Evolutionary conservation across 306 rosid species (phyloP), one percentile per base, ranked within the genome.

Genomic region (Castanea crenata): DNA sequence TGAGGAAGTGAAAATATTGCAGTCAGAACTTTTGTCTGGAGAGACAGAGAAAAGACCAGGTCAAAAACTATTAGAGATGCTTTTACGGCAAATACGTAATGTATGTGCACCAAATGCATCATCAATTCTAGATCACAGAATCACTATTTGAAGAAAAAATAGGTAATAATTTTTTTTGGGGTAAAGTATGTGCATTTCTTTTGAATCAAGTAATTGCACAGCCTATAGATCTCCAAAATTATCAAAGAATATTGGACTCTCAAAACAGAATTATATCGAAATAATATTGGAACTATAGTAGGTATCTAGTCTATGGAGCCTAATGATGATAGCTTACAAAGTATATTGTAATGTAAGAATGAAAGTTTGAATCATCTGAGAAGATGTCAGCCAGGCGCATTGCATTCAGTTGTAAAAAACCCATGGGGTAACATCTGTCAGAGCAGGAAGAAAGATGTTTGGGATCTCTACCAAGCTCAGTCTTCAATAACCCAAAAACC

Each of bases 321-420:
- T 15, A 19, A 52, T 52, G 52, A 78, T 71, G 49, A 18, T 64
- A 64, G 81, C 99, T 86, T 91, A 94, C 99, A 71, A 91, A 90
- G 83, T 85, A 83, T 74, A 55, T 62, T 55, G 91, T 92, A 88
- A 92, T 91, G 82, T 87, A 91, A 46, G 97, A 90, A 75, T 97
- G 87, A 49, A 94, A 94, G 83, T 94, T 91, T 80, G 99, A 91
- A 87, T 94, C 99, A 84, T 94, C 99, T 6, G 99, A 94, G 85
- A 92, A 87, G 74, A 92, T 85, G 80, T 94, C 99, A 80, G 91
- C 95, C 25, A 95, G 92, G 80, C 98, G 98, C 97, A 95, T 84
- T 20, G 98, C 99, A 82, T 92, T 92, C 84, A 95, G 99, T 84
- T 95, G 99, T 82, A 91, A 85, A 85, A 92, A 79, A 19, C 99